Percentiles rank a stretch among this genome's conserved stretches.
phyloP scores from a whole-genome alignment of 305 asterid genomes.

The Solanum hybrid region DNA sequence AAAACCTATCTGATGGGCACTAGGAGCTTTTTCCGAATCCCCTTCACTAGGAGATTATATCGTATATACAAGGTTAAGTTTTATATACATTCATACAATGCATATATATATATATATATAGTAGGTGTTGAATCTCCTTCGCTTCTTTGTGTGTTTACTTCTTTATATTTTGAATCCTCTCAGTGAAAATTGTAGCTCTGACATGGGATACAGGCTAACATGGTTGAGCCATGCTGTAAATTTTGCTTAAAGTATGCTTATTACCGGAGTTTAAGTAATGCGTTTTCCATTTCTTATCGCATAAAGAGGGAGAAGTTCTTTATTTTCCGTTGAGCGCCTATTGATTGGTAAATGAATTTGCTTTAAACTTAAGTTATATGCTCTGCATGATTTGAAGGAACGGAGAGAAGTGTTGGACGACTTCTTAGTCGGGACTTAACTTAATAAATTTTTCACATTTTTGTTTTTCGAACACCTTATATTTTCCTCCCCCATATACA shows the following conservation, averaged over 20 bases:
- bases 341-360: background rate
- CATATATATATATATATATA: background rate
- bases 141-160: background rate
- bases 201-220: background rate
- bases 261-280: background rate
- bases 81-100: background rate
- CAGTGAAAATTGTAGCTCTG: background rate
- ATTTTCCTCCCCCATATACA: background rate
- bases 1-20: background rate
- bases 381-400: background rate
- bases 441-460: background rate
- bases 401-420: background rate
- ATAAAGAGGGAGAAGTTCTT: background rate
- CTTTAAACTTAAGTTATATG: background rate
- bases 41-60: background rate
- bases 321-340: background rate
- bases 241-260: background rate
- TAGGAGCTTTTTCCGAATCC: background rate
- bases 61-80: background rate
- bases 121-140: background rate
- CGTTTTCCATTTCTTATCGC: background rate
- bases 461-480: background rate
- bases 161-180: background rate
- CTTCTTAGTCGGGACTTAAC: background rate
- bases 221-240: background rate